Evolutionary conservation across 2,329 filamentous ascomycete genomes (phyloP).

Genomic region (Didymella lethalis): DNA sequence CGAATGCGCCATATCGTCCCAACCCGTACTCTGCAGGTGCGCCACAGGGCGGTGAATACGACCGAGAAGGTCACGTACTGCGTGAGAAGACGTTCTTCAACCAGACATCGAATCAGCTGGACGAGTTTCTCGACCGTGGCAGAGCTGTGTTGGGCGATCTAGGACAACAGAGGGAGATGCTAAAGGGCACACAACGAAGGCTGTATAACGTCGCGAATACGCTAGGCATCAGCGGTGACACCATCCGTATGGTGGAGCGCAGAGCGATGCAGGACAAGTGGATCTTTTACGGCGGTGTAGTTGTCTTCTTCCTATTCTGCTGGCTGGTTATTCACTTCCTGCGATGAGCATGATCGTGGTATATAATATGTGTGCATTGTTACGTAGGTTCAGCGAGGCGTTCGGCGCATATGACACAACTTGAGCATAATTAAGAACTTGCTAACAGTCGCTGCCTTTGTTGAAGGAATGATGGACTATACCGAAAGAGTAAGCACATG

Average conservation of each 20-base stretch:
- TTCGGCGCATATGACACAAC: constrained; percentile 16
- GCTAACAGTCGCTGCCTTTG: neutral
- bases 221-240: constrained; percentile 90
- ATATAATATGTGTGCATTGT: neutral
- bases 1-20: constrained; percentile 47
- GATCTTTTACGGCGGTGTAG: constrained; percentile 90
- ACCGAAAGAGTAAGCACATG: neutral
- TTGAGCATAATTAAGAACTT: neutral
- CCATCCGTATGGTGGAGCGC: constrained; percentile 94
- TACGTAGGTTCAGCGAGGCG: constrained; percentile 29
- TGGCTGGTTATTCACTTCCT: constrained; percentile 89
- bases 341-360: constrained; percentile 51
- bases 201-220: constrained; percentile 95
- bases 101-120: constrained; percentile 81
- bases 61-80: constrained; percentile 81
- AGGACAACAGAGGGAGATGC: constrained; percentile 87
- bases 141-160: constrained; percentile 89
- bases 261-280: constrained; percentile 95
- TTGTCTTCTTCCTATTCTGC: constrained; percentile 89
- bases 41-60: constrained; percentile 61
- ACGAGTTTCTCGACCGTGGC: constrained; percentile 92
- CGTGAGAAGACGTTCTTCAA: constrained; percentile 89
- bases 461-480: neutral
- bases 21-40: constrained; percentile 53
- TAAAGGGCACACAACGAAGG: constrained; percentile 91